Conservation (phyloP, 2,329 filamentous ascomycete genomes). For the Aureobasidium sp. region DNA sequence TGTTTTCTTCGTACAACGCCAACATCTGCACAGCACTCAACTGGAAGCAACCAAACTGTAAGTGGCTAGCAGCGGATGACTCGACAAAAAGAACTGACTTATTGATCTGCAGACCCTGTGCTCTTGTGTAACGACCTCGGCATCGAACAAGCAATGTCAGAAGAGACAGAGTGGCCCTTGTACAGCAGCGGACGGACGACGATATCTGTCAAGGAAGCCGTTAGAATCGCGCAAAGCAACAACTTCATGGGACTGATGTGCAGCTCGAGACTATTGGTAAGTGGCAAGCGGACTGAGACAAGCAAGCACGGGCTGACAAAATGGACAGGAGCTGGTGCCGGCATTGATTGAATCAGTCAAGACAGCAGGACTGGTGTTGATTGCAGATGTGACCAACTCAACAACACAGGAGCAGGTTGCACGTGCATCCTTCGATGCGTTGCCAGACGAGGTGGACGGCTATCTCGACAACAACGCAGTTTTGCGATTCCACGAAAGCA, state of each 20-base stretch:
- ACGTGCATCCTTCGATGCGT: slow-evolving; percentile 45
- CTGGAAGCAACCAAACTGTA: slow-evolving; percentile 97
- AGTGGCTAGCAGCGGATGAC: no score
- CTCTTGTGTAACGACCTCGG: slow-evolving; percentile 85
- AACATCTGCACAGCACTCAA: slow-evolving; percentile 89
- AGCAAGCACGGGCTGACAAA: slow-evolving; percentile 14
- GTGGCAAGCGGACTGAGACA: slow-evolving; percentile 28
- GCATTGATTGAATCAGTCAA: slow-evolving; percentile 90
- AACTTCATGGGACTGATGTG: slow-evolving; percentile 98
- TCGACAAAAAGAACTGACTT: no score
- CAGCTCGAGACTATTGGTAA: slow-evolving; percentile 73
- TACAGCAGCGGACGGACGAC: slow-evolving; percentile 59
- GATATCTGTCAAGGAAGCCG: slow-evolving; percentile 88
- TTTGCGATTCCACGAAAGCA: slow-evolving; percentile 84
- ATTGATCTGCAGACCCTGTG: slow-evolving; percentile 56
- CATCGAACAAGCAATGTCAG: slow-evolving; percentile 14
- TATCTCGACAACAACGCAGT: slow-evolving; percentile 79
- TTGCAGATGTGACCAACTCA: slow-evolving; percentile 62
- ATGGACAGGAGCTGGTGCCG: slow-evolving; percentile 78
- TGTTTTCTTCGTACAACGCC: slow-evolving; percentile 89
- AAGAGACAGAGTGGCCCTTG: slow-evolving; percentile 5
- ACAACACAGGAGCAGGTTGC: slow-evolving; percentile 25
- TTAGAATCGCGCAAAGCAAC: slow-evolving; percentile 85
- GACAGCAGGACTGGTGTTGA: slow-evolving; percentile 82
- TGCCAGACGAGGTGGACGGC: slow-evolving; percentile 79